Conservation (phyloP, 2,329 filamentous ascomycete species). For the Claviceps monticola region DNA sequence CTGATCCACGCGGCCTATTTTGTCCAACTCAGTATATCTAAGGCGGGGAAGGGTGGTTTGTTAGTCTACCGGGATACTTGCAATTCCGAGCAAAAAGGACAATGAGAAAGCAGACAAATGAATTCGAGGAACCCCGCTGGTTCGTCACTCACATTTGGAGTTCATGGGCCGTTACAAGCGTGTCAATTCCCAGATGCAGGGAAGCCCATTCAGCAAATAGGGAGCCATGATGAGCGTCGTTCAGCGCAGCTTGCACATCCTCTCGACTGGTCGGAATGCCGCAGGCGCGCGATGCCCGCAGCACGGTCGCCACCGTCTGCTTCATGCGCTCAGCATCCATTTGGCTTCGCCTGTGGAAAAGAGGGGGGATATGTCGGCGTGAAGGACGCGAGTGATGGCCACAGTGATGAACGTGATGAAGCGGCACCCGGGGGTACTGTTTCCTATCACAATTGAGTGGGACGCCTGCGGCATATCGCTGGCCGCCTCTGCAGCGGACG, state of each 20-base stretch:
- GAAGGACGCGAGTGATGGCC: background rate
- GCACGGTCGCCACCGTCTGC: constrained; percentile 19
- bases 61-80: background rate
- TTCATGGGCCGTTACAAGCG: constrained; percentile 40
- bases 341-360: no score
- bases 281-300: constrained; percentile 19
- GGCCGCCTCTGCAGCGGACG: constrained; percentile 1
- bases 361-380: background rate
- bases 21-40: constrained; percentile 37
- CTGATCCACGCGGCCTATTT: constrained; percentile 32
- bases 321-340: constrained; percentile 17
- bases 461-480: background rate
- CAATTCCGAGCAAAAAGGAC: background rate
- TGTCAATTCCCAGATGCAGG: constrained; percentile 34
- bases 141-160: constrained; percentile 27
- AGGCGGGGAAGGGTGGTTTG: background rate
- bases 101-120: background rate
- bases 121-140: background rate
- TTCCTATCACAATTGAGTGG: constrained; percentile 1
- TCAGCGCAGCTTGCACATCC: constrained; percentile 23
- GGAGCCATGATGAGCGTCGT: constrained; percentile 20
- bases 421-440: background rate
- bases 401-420: background rate
- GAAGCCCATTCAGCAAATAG: constrained; percentile 34
- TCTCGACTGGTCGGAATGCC: constrained; percentile 20